Evolutionary conservation across 2,329 filamentous ascomycete species (phyloP).

Genomic region (Plectosphaerella plurivora): DNA sequence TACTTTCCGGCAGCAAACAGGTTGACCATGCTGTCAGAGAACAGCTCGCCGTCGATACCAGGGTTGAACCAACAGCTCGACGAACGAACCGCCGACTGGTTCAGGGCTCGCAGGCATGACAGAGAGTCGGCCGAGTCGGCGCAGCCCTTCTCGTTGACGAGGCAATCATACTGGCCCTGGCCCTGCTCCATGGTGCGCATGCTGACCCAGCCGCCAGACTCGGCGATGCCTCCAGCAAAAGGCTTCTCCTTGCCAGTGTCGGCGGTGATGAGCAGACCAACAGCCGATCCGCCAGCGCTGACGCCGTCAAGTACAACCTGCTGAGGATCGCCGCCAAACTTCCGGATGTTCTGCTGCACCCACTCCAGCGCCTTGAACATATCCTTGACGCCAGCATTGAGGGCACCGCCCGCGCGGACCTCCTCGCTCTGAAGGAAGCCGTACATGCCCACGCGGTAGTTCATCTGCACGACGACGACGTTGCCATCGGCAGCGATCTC

Average conservation of each 20-base stretch:
- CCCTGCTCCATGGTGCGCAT: slow-evolving; percentile 27
- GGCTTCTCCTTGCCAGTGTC: slow-evolving; percentile 44
- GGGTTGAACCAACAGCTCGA: slow-evolving; percentile 23
- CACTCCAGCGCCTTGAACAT: slow-evolving; percentile 58
- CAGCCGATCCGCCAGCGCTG: slow-evolving; percentile 62
- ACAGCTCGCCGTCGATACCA: slow-evolving; percentile 48
- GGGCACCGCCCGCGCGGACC: slow-evolving; percentile 7
- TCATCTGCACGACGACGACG: slow-evolving; percentile 68
- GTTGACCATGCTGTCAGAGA: slow-evolving; percentile 42
- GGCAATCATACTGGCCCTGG: slow-evolving; percentile 47
- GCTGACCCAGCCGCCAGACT: slow-evolving; percentile 48
- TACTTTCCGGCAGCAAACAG: slow-evolving; percentile 44
- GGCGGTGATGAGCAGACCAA: slow-evolving; percentile 58
- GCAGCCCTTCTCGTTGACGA: slow-evolving; percentile 27
- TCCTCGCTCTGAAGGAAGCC: slow-evolving; percentile 55
- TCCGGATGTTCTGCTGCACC: slow-evolving; percentile 60
- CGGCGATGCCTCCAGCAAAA: slow-evolving; percentile 46
- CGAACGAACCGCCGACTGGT: slow-evolving; percentile 14
- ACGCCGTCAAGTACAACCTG: slow-evolving; percentile 67
- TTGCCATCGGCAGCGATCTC: slow-evolving; percentile 54
- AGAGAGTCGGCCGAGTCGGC: slow-evolving; percentile 13
- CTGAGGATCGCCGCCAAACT: slow-evolving; percentile 65
- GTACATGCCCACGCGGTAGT: slow-evolving; percentile 72
- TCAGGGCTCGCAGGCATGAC: slow-evolving; percentile 12
- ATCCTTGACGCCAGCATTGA: slow-evolving; percentile 12